Conservation (phyloP, 2,329 filamentous ascomycete species). For the Sclerotinia borealis region DNA sequence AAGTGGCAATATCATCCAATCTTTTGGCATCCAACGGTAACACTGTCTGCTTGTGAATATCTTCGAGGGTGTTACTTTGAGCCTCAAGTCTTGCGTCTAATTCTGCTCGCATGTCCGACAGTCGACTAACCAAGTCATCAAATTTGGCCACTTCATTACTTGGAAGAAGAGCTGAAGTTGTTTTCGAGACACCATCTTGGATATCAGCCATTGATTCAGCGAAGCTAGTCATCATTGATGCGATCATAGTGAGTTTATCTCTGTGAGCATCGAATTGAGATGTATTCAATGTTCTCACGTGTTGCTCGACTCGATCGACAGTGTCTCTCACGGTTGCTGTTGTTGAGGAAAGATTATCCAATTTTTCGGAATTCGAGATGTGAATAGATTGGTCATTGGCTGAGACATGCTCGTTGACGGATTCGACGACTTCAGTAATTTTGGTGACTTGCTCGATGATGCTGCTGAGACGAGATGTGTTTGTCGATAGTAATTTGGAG, state of each 20-base stretch:
- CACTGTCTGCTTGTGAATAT: constrained; percentile 9
- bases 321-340: constrained; percentile 15
- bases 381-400: constrained; percentile 6
- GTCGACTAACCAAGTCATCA: constrained; percentile 2
- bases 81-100: constrained; percentile 12
- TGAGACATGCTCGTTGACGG: constrained; percentile 15
- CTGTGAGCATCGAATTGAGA: constrained; percentile 12
- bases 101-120: constrained; percentile 11
- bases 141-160: constrained; percentile 2
- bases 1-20: constrained; percentile 9
- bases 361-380: constrained; percentile 11
- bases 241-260: constrained; percentile 11
- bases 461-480: constrained; percentile 18
- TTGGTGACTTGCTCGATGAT: constrained; percentile 18
- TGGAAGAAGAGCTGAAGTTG: not conserved
- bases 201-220: constrained; percentile 11
- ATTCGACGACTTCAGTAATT: constrained; percentile 16
- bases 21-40: constrained; percentile 10
- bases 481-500: constrained; percentile 20
- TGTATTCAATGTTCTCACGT: constrained; percentile 10
- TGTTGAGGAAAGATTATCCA: constrained; percentile 16
- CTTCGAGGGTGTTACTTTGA: constrained; percentile 12
- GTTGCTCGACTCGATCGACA: constrained; percentile 9
- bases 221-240: constrained; percentile 13
- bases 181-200: constrained; percentile 4